These are phyloP conservation scores for Phalaenopsis hybrid DNA, from an alignment of 116 monocot species.

Conservation along the genomic window DNA sequence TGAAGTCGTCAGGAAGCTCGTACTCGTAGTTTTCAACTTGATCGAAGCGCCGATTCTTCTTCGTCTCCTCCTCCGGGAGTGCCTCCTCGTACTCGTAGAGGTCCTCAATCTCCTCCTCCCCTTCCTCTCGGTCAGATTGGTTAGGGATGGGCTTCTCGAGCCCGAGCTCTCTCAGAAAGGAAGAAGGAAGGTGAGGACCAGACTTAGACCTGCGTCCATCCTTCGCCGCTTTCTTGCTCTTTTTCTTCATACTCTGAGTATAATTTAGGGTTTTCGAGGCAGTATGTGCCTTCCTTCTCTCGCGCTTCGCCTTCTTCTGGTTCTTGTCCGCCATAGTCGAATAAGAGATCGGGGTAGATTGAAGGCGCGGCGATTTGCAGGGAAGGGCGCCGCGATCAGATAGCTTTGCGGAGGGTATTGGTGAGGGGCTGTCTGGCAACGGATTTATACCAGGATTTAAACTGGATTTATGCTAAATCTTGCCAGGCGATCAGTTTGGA, in stretches of 20 bases:
- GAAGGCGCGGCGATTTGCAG: neutral
- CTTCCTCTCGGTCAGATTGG: slow-evolving; percentile 11
- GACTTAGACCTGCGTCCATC: slow-evolving; percentile 2
- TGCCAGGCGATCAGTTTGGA: no score
- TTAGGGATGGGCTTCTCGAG: slow-evolving; percentile 12
- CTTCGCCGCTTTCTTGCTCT: slow-evolving; percentile 11
- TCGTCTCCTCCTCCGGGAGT: slow-evolving; percentile 67
- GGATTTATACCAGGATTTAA: no score
- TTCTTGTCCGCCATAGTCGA: neutral
- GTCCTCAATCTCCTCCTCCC: slow-evolving; percentile 20
- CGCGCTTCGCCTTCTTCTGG: neutral
- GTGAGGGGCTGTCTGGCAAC: no score
- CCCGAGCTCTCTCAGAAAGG: slow-evolving; percentile 48
- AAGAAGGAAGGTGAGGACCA: slow-evolving; percentile 64
- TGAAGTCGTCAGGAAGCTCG: slow-evolving; percentile 70
- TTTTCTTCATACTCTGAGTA: slow-evolving; percentile 11
- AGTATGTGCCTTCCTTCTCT: neutral
- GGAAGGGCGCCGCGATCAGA: no score
- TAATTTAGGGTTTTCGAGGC: slow-evolving; percentile 13
- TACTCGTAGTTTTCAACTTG: slow-evolving; percentile 85
- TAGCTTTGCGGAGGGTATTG: no score
- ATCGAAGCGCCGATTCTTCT: slow-evolving; percentile 78
- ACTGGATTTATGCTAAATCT: no score
- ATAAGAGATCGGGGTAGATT: neutral
- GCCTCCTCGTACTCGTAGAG: slow-evolving; percentile 80